Conservation (phyloP, 305 asterid species). For the Solanum hybrid region DNA sequence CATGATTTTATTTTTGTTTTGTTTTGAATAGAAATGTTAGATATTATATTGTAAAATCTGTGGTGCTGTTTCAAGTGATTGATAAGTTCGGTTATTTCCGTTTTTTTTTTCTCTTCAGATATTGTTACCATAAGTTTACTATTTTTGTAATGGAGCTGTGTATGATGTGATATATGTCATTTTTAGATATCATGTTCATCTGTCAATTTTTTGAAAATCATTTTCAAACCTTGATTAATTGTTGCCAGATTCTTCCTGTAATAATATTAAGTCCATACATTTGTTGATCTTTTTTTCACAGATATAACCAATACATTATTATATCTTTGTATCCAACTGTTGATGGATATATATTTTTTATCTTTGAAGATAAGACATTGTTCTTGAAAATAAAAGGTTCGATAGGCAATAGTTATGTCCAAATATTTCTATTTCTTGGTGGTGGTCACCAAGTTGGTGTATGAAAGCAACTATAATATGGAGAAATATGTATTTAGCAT, state of each 20-base stretch:
- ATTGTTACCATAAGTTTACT: conserved; percentile 13
- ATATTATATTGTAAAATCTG: conserved; percentile 3
- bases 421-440: not conserved
- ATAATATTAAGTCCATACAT: not conserved
- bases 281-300: conserved; percentile 6
- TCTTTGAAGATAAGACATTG: not conserved
- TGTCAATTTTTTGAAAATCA: conserved; percentile 1
- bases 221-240: conserved; percentile 18
- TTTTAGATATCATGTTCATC: conserved; percentile 2
- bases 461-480: conserved; percentile 33
- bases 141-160: conserved; percentile 4
- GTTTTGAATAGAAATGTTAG: not conserved
- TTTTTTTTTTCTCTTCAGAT: conserved; percentile 11
- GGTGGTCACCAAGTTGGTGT: conserved; percentile 30
- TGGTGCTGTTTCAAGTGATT: conserved; percentile 16
- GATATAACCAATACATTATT: not conserved
- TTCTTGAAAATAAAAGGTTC: not conserved
- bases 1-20: not conserved
- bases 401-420: not conserved
- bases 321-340: not conserved
- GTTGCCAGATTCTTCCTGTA: conserved; percentile 11
- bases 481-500: conserved; percentile 25
- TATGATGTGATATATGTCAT: conserved; percentile 22
- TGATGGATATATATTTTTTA: not conserved
- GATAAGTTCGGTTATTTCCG: conserved; percentile 29